Percentiles rank a stretch among this genome's conserved stretches.
Conservation (phyloP, 192 early-diverging fungal species). For the Cladochytrium replicatum region DNA sequence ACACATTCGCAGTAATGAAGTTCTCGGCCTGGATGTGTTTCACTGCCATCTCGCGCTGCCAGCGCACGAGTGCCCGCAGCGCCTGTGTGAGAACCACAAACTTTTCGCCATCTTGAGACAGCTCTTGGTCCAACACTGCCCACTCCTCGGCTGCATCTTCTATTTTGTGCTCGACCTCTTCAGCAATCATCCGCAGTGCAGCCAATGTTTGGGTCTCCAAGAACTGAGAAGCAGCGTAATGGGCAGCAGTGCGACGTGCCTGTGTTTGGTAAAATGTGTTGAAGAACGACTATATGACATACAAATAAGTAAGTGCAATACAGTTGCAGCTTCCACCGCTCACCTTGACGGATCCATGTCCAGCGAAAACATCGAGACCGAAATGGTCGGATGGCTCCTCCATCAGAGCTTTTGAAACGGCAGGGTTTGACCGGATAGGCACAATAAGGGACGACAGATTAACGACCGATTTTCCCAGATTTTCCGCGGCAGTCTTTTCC, state of each 20-base stretch:
- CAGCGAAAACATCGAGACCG: conserved; percentile 21
- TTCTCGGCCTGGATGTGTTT: not conserved
- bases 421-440: no score
- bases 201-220: conserved; percentile 34
- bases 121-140: conserved; percentile 25
- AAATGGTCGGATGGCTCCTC: no score
- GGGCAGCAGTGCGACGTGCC: conserved; percentile 13
- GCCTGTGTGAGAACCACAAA: conserved; percentile 9
- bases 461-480: conserved; percentile 12
- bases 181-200: conserved; percentile 23
- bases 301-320: not conserved
- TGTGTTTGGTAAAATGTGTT: conserved; percentile 22
- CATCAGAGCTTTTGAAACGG: no score
- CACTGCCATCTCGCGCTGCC: not conserved
- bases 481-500: conserved; percentile 28
- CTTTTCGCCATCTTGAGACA: conserved; percentile 22
- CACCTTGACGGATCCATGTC: conserved; percentile 24
- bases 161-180: conserved; percentile 21
- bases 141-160: conserved; percentile 29
- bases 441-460: conserved; percentile 17
- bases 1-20: no score
- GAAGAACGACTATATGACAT: conserved; percentile 16
- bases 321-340: not conserved
- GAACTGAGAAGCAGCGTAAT: conserved; percentile 15
- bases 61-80: not conserved